Conservation (phyloP, 306 rosid species). For the Malus orientalis region DNA sequence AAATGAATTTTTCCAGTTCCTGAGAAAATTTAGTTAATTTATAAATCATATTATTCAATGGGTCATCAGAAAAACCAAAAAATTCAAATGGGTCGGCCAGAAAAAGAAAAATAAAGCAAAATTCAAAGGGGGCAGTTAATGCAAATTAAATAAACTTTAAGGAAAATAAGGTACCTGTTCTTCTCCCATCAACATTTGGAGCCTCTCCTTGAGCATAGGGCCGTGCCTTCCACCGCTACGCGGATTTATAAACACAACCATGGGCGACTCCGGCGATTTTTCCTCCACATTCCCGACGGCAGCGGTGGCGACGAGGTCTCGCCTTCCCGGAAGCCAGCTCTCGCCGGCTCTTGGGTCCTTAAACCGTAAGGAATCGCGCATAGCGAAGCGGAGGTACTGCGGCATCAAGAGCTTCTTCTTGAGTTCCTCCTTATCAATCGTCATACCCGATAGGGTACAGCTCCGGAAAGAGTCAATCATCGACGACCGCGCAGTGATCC, state of each 20-base stretch:
- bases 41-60: background rate
- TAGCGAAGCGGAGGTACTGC: conserved; percentile 67
- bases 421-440: conserved; percentile 74
- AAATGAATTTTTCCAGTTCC: background rate
- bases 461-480: conserved; percentile 57
- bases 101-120: background rate
- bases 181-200: conserved; percentile 67
- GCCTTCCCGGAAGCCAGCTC: conserved; percentile 23
- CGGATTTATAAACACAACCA: conserved; percentile 78
- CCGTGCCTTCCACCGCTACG: conserved; percentile 89
- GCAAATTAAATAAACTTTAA: background rate
- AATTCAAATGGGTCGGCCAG: background rate
- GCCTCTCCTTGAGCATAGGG: conserved; percentile 69
- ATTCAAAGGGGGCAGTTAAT: background rate
- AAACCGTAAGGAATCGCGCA: conserved; percentile 74
- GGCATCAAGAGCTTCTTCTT: conserved; percentile 66
- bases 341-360: conserved; percentile 65
- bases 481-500: conserved; percentile 45
- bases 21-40: background rate
- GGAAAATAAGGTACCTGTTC: conserved; percentile 56
- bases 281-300: conserved; percentile 13
- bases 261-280: conserved; percentile 49
- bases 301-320: conserved; percentile 3
- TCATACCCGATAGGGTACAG: conserved; percentile 58
- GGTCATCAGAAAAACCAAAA: background rate